Base-by-base conservation (phyloP, 192 early-diverging fungal species). In the Rhizophagus prolifer region DNA sequence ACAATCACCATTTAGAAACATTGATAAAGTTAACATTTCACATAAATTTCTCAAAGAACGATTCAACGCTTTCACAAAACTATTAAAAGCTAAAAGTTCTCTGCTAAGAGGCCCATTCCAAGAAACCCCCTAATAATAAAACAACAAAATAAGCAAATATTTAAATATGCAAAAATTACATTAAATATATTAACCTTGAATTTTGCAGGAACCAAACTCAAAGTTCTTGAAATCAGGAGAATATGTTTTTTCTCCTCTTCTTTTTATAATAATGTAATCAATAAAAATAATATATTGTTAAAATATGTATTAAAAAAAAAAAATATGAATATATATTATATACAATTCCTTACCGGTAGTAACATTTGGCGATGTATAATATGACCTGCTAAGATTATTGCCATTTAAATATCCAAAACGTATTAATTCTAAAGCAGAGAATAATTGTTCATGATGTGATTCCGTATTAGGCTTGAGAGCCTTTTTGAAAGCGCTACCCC, bases 1-100 rank as follows among this genome's bases (percentile, higher is more conserved):
- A 26, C 81, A 81, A 47, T 85, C 79, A 30, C 80, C 83, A 50
- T 82, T 85, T 28, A 91, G 70, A 34, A 91, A 80, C 74, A 91
- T 80, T 9, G 85, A 82, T 10, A 92, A 75, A 3, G 84, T 82
- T 12, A 88, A 70, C 76, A 90, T 86, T 75, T 92, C 90, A 61
- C 83, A 79, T 60, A 92, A 44, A 60, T 90, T 90, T 59, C 90
- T 84, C 30, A 88, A 84, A 26, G 85, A 84, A n/a, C 89, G 86
- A 44, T 83, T 89, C 30, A 91, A 64, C 0, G 86, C 80, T 71
- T 90, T 89, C n/a, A 84, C 88, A 64, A 91, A 85, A 79, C 92
- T 92, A 81, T 87, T 89, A 82, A 94, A 94, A 16, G 86, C 90
- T 36, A 95, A 82, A 50, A 94, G 74, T 68, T 95, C 92, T 38